Percentiles rank a stretch among this genome's conserved stretches.
These are phyloP conservation scores for Podaxis sp. DNA, from an alignment of 768 basidiomycete species.

Conservation along the genomic window DNA sequence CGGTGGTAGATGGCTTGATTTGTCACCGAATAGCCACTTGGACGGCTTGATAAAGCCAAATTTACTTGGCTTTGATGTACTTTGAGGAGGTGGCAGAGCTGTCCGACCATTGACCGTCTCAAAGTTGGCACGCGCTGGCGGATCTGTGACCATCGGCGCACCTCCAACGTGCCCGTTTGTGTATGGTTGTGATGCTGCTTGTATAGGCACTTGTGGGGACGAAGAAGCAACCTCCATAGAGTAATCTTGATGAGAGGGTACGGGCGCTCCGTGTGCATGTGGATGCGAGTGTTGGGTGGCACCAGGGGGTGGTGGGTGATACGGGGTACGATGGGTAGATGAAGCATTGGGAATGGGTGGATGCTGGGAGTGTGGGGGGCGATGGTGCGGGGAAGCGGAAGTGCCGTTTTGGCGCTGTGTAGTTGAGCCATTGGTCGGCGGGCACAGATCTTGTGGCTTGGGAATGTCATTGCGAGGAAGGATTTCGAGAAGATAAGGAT, in stretches of 20 bases:
- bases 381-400: slow-evolving; percentile 28
- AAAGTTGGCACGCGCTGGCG: slow-evolving; percentile 42
- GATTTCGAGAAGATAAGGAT: slow-evolving; percentile 86
- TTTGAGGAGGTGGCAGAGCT: slow-evolving; percentile 37
- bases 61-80: slow-evolving; percentile 49
- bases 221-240: slow-evolving; percentile 61
- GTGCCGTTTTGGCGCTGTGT: slow-evolving; percentile 23
- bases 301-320: slow-evolving; percentile 38
- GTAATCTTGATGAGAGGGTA: slow-evolving; percentile 40
- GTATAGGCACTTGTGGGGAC: slow-evolving; percentile 35
- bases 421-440: slow-evolving; percentile 34
- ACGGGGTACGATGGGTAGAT: slow-evolving; percentile 37
- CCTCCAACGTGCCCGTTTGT: slow-evolving; percentile 47
- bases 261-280: slow-evolving; percentile 25
- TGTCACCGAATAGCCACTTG: slow-evolving; percentile 83
- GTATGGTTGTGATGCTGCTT: slow-evolving; percentile 34
- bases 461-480: slow-evolving; percentile 65
- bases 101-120: slow-evolving; percentile 37
- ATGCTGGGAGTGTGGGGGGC: slow-evolving; percentile 39
- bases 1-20: slow-evolving; percentile 66
- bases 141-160: slow-evolving; percentile 54
- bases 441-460: slow-evolving; percentile 33
- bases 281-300: slow-evolving; percentile 21
- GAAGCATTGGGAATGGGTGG: slow-evolving; percentile 47
- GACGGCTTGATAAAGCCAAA: slow-evolving; percentile 64